phyloP scores from a whole-genome alignment of 202 grass and related monocot genomes.

The Dendrocalamus latiflorus region DNA sequence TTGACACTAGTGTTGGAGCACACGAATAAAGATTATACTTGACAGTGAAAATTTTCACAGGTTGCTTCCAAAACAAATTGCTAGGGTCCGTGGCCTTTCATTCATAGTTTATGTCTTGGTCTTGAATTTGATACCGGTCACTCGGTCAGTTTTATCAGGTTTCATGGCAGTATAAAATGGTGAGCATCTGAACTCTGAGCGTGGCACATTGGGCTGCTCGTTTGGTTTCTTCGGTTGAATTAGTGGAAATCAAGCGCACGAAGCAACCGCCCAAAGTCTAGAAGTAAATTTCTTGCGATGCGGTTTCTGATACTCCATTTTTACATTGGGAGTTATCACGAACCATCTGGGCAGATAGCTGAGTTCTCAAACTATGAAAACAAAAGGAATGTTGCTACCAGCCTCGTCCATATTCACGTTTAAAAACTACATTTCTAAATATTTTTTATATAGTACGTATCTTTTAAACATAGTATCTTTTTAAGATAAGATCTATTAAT shows the following conservation, averaged over 20 bases:
- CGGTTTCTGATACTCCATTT: not conserved
- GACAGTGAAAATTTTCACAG: slow-evolving; percentile 1
- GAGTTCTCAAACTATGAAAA: not conserved
- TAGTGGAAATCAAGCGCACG: no score
- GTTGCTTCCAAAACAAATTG: not conserved
- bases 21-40: slow-evolving; percentile 17
- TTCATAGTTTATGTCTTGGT: not conserved
- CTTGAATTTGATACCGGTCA: not conserved
- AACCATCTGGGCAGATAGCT: not conserved
- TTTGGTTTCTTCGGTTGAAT: not conserved
- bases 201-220: not conserved
- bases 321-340: not conserved
- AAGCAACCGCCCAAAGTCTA: no score
- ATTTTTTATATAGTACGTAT: no score
- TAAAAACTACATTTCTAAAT: no score
- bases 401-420: no score
- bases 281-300: no score
- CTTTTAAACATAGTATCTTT: no score
- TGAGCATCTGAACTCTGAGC: not conserved
- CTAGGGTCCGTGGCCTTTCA: not conserved
- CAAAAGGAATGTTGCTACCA: not conserved
- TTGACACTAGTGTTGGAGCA: not conserved
- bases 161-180: not conserved
- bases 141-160: not conserved
- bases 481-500: no score